Percentiles rank a stretch among this genome's conserved stretches.
Evolutionary conservation across 139 green algal species (phyloP).

Genomic region (Ettlia oleoabundans): DNA sequence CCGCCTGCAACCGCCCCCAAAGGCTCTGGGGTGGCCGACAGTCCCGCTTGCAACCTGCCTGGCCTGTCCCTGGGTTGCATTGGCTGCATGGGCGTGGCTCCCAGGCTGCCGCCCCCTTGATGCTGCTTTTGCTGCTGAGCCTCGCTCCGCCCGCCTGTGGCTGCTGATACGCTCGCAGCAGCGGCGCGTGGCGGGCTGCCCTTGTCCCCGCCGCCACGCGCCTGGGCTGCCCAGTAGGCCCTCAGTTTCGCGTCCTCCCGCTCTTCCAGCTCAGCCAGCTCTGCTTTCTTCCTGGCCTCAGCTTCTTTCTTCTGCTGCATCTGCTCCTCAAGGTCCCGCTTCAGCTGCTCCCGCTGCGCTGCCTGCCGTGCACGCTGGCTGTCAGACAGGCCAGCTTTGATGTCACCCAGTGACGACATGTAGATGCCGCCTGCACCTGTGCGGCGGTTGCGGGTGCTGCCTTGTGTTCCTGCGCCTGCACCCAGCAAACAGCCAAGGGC

Average conservation of each 20-base stretch:
- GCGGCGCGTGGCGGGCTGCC: neutral
- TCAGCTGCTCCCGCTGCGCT: slow-evolving; percentile 26
- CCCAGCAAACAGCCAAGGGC: no score
- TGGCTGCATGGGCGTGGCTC: neutral
- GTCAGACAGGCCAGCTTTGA: slow-evolving; percentile 18
- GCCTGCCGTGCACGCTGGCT: neutral
- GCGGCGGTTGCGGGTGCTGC: no score
- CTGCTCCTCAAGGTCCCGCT: slow-evolving; percentile 36
- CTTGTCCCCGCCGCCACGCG: neutral
- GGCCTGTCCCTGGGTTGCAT: neutral
- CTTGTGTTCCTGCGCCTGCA: neutral
- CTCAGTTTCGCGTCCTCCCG: slow-evolving; percentile 18
- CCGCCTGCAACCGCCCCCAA: neutral
- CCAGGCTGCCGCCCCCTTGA: neutral
- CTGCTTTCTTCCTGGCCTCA: neutral
- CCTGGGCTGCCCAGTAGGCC: slow-evolving; percentile 26
- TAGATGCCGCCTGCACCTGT: neutral
- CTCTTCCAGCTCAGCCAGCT: slow-evolving; percentile 20
- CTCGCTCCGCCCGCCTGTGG: neutral
- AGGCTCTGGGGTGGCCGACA: neutral
- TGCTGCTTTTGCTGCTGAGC: neutral
- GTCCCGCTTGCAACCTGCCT: neutral
- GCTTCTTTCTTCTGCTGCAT: slow-evolving; percentile 17
- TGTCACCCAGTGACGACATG: slow-evolving; percentile 8
- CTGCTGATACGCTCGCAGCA: neutral